Base-by-base conservation (phyloP, 306 rosid genomes). In the Astragalus membranaceus region DNA sequence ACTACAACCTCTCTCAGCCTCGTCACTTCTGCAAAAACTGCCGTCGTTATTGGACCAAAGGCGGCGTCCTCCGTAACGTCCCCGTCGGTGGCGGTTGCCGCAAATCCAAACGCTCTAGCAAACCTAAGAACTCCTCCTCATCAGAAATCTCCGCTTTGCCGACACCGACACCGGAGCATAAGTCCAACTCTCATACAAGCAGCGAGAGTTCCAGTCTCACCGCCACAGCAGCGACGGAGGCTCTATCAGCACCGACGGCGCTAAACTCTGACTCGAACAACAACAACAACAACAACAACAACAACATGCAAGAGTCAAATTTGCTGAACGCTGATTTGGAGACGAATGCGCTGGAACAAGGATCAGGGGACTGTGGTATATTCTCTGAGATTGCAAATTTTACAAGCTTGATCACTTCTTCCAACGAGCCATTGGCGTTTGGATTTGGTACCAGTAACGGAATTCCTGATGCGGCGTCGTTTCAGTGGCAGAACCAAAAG, bases 51-150 rank as follows among this genome's bases (percentile, higher is more conserved):
- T 94, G 98, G 98, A 94, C 98, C 46, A 90, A 87, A 65, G 98
- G 98, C 20, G 98, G 98, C 33, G 97, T 94, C 76, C 98, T 94
- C 69, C 97, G 98, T 26, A 94, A 90, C 92, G 98, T 94, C 50
- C 98, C 98, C 6, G 87, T 94, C 77, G 98, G 98, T 6, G 98
- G 98, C 0, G 98, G 97, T 1, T 90, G 92, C 75, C 93, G 98
- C 6, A 94, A 94, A 79, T 78, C 98, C 5, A 94, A 94, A 46
- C 97, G 98, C 6, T 82, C 96, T 3, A 29, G 0, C 49, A 88
- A 93, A 10, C 70, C 84, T 0, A 14, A 67, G 0, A 36, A 75
- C 8, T 4, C 92, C 2, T 29, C 94, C 12, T 3, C 76, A 56
- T 55, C 79, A 3, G 81, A 74, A 16, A 12, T 63, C 14, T 0